A percentile compares a stretch with the other conserved stretches of the same genome.
Evolutionary conservation across 2,329 filamentous ascomycete species (phyloP).

Genomic region (Colletotrichum gloeosporioides): DNA sequence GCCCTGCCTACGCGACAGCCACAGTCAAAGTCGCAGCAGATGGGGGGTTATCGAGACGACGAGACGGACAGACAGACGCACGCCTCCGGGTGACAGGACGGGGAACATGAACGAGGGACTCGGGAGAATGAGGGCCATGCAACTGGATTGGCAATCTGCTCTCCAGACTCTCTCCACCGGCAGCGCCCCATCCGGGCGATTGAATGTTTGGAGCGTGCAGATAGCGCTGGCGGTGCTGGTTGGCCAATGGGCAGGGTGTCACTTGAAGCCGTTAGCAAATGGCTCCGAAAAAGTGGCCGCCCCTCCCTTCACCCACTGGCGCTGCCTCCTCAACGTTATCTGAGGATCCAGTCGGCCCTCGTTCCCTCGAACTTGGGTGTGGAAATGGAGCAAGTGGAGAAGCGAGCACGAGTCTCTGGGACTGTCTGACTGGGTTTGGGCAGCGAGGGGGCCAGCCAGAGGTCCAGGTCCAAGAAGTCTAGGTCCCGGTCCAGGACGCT

Average conservation of each 20-base stretch:
- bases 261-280: slow-evolving; percentile 22
- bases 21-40: neutral
- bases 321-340: slow-evolving; percentile 15
- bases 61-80: neutral
- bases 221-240: slow-evolving; percentile 15
- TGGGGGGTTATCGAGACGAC: neutral
- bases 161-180: slow-evolving; percentile 8
- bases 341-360: neutral
- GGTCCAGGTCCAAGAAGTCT: neutral
- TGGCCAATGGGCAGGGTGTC: slow-evolving; percentile 13
- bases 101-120: neutral
- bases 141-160: neutral
- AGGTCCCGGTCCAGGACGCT: neutral
- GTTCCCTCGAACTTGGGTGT: slow-evolving; percentile 10
- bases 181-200: slow-evolving; percentile 5
- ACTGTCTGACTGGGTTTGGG: neutral
- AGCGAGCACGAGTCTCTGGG: slow-evolving; percentile 15
- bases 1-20: neutral
- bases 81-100: neutral
- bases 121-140: neutral
- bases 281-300: slow-evolving; percentile 17
- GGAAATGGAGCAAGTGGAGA: neutral
- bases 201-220: slow-evolving; percentile 7
- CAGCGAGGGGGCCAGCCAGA: neutral
- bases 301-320: neutral